Evolutionary conservation across 1,139 yeast genomes (phyloP), one percentile per base, ranked within the genome.

Genomic region (Kurtzmaniella quercitrusa): DNA sequence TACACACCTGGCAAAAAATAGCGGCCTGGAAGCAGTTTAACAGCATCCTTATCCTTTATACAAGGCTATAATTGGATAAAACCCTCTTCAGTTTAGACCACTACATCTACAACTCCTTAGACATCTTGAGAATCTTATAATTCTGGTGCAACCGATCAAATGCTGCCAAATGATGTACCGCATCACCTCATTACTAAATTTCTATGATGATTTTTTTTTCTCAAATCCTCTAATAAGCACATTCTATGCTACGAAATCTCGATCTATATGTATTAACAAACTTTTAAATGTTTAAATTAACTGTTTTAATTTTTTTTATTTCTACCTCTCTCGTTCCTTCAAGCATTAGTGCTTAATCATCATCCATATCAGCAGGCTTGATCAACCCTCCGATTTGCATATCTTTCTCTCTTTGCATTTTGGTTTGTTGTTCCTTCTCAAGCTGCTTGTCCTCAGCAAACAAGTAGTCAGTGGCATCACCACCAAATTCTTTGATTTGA

Each of bases 291-390:
- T 26, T n/a, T n/a, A n/a, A n/a, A n/a, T n/a, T n/a, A n/a, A n/a
- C n/a, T n/a, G n/a, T n/a, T n/a, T n/a, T 9, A 26, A 9, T 14
- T 26, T 5, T 26, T 26, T 26, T 26, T 9, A 6, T 11, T 26
- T 26, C 12, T 26, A 11, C 9, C n/a, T 26, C 30, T 26, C 30
- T 26, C 12, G n/a, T 26, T 11, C n/a, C 30, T 26, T 12, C 30
- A 26, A 26, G 14, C 30, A 26, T 14, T 26, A 5, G 14, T 26
- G 12, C 30, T 38, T 44, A 49, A 14, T 53, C 57, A 45, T 88
- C 96, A 55, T 88, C 97, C 80, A 91, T 78, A 56, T 93, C 98
- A n/a, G 95, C 83, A 30, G 98, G 98, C 63, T 91, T 93, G 59
- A 93, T 73, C 61, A 93, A 76, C 42, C 98, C 98, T 54, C 98